A percentile compares a stretch with the other conserved stretches of the same genome.
Conservation (phyloP, 2,329 filamentous ascomycete species). For the Penicillium rolfsii region DNA sequence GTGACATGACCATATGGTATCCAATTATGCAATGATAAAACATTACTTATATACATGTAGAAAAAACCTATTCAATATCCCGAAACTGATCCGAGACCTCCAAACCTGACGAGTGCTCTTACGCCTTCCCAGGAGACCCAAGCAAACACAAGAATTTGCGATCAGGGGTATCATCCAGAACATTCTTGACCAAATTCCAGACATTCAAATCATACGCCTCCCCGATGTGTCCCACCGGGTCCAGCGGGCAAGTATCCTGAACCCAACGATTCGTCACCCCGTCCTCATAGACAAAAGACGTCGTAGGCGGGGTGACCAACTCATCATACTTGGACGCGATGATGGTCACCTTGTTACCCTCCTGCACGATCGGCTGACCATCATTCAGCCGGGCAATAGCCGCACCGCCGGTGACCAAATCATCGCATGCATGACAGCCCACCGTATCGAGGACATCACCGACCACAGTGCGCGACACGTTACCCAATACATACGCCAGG, state of each 20-base stretch:
- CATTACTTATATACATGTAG: slow-evolving; percentile 11
- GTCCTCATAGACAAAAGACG: slow-evolving; percentile 38
- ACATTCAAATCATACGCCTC: slow-evolving; percentile 46
- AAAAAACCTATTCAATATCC: neutral
- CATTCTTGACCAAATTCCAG: slow-evolving; percentile 45
- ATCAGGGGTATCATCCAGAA: slow-evolving; percentile 35
- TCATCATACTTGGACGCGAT: slow-evolving; percentile 41
- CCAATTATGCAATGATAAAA: neutral
- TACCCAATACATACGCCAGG: slow-evolving; percentile 35
- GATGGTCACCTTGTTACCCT: slow-evolving; percentile 39
- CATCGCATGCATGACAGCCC: slow-evolving; percentile 41
- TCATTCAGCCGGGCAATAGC: slow-evolving; percentile 39
- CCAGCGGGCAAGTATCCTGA: slow-evolving; percentile 37
- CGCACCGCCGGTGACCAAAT: slow-evolving; percentile 34
- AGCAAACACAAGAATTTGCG: slow-evolving; percentile 34
- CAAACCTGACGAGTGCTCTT: neutral
- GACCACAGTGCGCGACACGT: slow-evolving; percentile 28
- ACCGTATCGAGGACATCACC: slow-evolving; percentile 32
- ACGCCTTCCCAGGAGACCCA: slow-evolving; percentile 35
- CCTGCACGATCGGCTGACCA: slow-evolving; percentile 39
- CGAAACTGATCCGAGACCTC: neutral
- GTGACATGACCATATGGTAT: neutral
- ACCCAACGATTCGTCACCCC: slow-evolving; percentile 40
- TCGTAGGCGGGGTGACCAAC: slow-evolving; percentile 39
- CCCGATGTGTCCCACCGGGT: slow-evolving; percentile 44